Evolutionary conservation across 2,329 filamentous ascomycete species (phyloP).

Genomic region (Pleomassaria siparia): DNA sequence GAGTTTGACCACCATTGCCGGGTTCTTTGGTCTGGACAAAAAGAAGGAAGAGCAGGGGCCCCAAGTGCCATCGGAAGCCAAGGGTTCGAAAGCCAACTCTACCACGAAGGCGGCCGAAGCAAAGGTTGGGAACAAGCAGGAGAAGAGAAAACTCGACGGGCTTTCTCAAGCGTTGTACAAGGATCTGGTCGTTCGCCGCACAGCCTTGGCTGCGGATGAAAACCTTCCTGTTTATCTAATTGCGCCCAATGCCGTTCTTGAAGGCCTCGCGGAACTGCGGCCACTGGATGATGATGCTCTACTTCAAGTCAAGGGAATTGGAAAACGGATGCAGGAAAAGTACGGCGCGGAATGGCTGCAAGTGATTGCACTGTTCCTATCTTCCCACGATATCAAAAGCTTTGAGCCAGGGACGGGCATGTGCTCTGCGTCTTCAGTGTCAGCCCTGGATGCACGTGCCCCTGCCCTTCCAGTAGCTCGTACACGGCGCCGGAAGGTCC

Average conservation of each 20-base stretch:
- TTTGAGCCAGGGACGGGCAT: background rate
- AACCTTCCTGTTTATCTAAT: slow-evolving; percentile 16
- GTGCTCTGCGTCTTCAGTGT: background rate
- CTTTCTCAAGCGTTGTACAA: slow-evolving; percentile 21
- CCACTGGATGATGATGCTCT: slow-evolving; percentile 22
- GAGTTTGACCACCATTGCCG: slow-evolving; percentile 20
- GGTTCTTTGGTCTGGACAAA: slow-evolving; percentile 19
- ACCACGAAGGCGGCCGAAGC: slow-evolving; percentile 1
- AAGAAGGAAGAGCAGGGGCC: background rate
- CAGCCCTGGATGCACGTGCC: background rate
- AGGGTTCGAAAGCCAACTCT: slow-evolving; percentile 1
- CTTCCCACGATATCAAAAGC: background rate
- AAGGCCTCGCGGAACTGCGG: slow-evolving; percentile 23
- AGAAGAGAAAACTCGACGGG: slow-evolving; percentile 12
- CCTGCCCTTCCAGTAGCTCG: background rate
- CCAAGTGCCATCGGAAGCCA: background rate
- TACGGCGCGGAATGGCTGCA: slow-evolving; percentile 34
- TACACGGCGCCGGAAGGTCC: background rate
- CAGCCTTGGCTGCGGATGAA: slow-evolving; percentile 15
- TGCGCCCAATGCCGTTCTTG: slow-evolving; percentile 24
- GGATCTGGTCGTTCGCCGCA: slow-evolving; percentile 19
- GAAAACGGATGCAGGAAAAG: slow-evolving; percentile 14
- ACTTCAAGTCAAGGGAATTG: slow-evolving; percentile 28
- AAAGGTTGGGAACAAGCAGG: slow-evolving; percentile 4
- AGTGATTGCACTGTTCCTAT: slow-evolving; percentile 21